Conservation (phyloP, 441 rosid species). For the Erysimum pusillum region DNA sequence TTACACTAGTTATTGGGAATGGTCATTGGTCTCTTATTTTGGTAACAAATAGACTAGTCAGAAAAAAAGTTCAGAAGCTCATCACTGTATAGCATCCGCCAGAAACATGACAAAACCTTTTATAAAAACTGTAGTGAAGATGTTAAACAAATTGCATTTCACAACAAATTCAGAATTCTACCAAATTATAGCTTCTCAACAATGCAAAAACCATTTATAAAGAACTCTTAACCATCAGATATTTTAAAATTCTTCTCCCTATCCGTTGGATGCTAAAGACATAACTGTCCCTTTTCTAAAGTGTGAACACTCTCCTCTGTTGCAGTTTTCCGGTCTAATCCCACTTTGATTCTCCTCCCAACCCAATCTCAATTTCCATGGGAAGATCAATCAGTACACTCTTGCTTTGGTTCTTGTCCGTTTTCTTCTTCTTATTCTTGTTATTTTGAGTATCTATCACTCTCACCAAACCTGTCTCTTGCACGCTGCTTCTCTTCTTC, state of each 20-base stretch:
- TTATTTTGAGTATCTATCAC: constrained; percentile 47
- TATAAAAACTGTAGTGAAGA: background rate
- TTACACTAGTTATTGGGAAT: background rate
- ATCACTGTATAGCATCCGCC: too few relatives aligned
- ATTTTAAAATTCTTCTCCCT: background rate
- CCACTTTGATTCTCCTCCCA: constrained; percentile 87
- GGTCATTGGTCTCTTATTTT: background rate
- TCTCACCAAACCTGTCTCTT: constrained; percentile 37
- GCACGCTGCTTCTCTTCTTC: constrained; percentile 43
- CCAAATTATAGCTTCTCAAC: constrained; percentile 11
- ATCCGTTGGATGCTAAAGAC: background rate
- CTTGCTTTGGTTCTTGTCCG: constrained; percentile 42
- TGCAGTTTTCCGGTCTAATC: constrained; percentile 36
- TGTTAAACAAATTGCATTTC: constrained; percentile 3
- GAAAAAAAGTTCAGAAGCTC: too few relatives aligned
- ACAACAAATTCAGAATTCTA: background rate
- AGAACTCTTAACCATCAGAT: background rate
- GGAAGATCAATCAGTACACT: constrained; percentile 48
- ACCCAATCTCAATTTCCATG: constrained; percentile 63
- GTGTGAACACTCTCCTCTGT: background rate
- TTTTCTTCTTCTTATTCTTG: constrained; percentile 53
- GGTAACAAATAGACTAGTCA: too few relatives aligned
- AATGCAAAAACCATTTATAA: background rate
- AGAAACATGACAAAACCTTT: background rate
- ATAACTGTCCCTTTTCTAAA: background rate